Evolutionary conservation across 2,329 filamentous ascomycete species (phyloP).

Genomic region (Colletotrichum sp.): DNA sequence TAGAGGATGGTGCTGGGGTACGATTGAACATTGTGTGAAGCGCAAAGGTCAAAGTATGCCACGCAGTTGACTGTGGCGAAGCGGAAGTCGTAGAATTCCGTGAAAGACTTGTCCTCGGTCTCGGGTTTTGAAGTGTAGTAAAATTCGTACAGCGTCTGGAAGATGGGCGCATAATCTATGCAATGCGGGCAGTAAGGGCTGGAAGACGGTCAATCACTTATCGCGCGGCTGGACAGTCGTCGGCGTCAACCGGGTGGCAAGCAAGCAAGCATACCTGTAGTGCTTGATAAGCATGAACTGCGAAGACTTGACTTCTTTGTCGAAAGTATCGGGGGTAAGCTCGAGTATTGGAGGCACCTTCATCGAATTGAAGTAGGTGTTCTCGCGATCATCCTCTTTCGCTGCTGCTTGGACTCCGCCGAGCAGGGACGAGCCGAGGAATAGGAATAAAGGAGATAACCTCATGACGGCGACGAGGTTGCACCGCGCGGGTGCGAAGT

Average conservation of each 20-base stretch:
- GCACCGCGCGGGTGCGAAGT: constrained; percentile 11
- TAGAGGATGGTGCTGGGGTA: constrained; percentile 84
- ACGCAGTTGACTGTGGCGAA: constrained; percentile 89
- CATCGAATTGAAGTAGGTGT: constrained; percentile 70
- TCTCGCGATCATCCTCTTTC: constrained; percentile 38
- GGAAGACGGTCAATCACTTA: constrained; percentile 9
- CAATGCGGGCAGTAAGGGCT: constrained; percentile 76
- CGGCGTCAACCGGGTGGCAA: background rate
- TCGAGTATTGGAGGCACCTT: constrained; percentile 70
- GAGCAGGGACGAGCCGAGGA: constrained; percentile 50
- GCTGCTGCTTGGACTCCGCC: constrained; percentile 44
- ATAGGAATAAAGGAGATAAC: constrained; percentile 47
- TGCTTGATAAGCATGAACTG: constrained; percentile 66
- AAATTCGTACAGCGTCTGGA: constrained; percentile 93
- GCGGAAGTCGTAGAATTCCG: constrained; percentile 85
- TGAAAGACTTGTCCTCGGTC: constrained; percentile 67
- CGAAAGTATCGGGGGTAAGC: constrained; percentile 62
- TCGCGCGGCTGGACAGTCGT: background rate
- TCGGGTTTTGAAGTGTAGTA: constrained; percentile 85
- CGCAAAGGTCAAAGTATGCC: constrained; percentile 81
- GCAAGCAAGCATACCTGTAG: constrained; percentile 61
- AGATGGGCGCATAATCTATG: constrained; percentile 79
- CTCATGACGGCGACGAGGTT: constrained; percentile 42
- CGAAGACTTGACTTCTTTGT: constrained; percentile 57
- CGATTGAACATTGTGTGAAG: constrained; percentile 66